A percentile compares a stretch with the other conserved stretches of the same genome.
Conservation (phyloP, 1,284 basidiomycete species). For the Somion occarium region DNA sequence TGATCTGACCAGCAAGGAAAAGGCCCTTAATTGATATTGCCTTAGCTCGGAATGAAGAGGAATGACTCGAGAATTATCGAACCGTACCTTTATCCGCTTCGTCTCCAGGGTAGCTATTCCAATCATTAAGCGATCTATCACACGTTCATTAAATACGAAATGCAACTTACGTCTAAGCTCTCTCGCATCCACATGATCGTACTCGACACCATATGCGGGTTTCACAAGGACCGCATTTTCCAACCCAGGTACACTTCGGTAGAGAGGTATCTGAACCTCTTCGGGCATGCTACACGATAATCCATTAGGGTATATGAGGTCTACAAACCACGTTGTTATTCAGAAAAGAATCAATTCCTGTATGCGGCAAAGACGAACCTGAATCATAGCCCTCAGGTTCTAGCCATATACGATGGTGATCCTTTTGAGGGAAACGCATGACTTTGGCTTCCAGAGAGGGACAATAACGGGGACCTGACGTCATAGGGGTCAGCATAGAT, state of each 20-base stretch:
- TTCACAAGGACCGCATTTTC: constrained; percentile 78
- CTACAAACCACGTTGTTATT: constrained; percentile 26
- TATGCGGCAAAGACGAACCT: constrained; percentile 39
- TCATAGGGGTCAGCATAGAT: neutral
- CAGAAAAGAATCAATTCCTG: neutral
- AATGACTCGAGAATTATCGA: too few species aligned
- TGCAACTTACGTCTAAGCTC: constrained; percentile 61
- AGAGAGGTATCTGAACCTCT: constrained; percentile 75
- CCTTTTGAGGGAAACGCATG: constrained; percentile 70
- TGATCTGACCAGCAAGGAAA: constrained; percentile 87
- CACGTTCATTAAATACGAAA: constrained; percentile 3
- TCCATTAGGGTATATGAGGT: constrained; percentile 87
- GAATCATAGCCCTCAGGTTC: constrained; percentile 91
- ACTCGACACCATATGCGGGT: constrained; percentile 91
- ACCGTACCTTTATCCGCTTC: constrained; percentile 63
- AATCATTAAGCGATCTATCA: neutral
- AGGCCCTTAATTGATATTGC: constrained; percentile 54
- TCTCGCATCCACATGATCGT: constrained; percentile 86
- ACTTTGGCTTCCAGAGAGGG: constrained; percentile 89
- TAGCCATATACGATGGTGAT: constrained; percentile 77
- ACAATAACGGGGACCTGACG: constrained; percentile 83
- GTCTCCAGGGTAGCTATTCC: constrained; percentile 75
- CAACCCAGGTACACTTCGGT: constrained; percentile 79
- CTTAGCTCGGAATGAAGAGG: too few species aligned
- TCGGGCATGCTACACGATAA: constrained; percentile 84